These are phyloP conservation scores for Monosporozyma yasuniensis DNA, from an alignment of 805 yeast genomes.

Conservation along the genomic window DNA sequence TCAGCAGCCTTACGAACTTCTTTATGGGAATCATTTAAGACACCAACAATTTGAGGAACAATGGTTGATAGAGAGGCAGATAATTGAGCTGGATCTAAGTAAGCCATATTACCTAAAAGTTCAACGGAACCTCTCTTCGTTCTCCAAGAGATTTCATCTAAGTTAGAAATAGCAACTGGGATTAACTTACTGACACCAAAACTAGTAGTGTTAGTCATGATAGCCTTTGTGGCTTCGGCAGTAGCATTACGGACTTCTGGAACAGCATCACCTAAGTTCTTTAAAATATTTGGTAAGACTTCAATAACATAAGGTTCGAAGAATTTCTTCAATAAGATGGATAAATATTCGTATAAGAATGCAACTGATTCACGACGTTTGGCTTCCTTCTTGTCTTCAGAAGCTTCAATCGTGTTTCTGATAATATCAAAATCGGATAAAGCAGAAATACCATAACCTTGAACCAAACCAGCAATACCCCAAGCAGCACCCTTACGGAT, in stretches of 20 bases:
- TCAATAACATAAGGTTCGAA: constrained; percentile 95
- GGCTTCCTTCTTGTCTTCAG: constrained; percentile 76
- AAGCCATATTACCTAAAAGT: constrained; percentile 94
- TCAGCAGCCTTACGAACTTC: constrained; percentile 96
- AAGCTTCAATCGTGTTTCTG: constrained; percentile 65
- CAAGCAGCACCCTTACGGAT: constrained; percentile 91
- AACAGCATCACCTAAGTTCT: constrained; percentile 74
- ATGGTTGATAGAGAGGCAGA: constrained; percentile 82
- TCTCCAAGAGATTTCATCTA: constrained; percentile 91
- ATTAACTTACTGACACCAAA: constrained; percentile 86
- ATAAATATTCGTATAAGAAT: constrained; percentile 74
- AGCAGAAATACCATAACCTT: constrained; percentile 79
- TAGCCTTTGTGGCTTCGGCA: constrained; percentile 71
- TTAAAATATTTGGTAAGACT: constrained; percentile 69
- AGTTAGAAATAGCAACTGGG: constrained; percentile 78
- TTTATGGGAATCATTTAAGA: constrained; percentile 88
- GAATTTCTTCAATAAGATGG: constrained; percentile 60
- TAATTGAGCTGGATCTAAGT: constrained; percentile 86
- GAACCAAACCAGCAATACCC: constrained; percentile 88
- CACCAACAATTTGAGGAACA: constrained; percentile 94
- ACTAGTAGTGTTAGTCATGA: constrained; percentile 87
- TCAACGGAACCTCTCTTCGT: constrained; percentile 96
- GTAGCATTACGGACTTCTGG: constrained; percentile 88
- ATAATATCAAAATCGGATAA: constrained; percentile 70
- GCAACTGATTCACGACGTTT: constrained; percentile 80